A percentile compares a stretch with the other conserved stretches of the same genome.
These are phyloP conservation scores for Entomortierella chlamydospora DNA, from an alignment of 192 early-diverging fungal genomes.

Conservation along the genomic window DNA sequence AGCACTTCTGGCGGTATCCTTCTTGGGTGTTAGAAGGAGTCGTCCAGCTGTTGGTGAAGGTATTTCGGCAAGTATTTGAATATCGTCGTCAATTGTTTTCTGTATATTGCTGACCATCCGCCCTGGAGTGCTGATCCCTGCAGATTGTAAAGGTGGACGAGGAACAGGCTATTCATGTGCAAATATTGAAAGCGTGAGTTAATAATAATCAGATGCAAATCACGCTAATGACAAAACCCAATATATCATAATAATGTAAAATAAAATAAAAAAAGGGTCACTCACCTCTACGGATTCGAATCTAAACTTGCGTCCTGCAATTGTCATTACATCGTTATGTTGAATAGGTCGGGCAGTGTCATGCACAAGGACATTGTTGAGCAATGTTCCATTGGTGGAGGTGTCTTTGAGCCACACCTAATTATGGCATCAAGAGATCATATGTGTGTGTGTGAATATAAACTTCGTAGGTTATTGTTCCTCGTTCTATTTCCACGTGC, in stretches of 20 bases:
- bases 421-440: background rate
- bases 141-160: slow-evolving; percentile 3
- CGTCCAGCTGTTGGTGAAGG: slow-evolving; percentile 17
- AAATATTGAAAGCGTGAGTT: background rate
- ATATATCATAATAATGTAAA: background rate
- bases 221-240: no score
- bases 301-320: slow-evolving; percentile 43
- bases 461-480: no score
- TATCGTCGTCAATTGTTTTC: slow-evolving; percentile 15
- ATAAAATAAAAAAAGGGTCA: background rate
- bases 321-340: slow-evolving; percentile 39
- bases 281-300: slow-evolving; percentile 30
- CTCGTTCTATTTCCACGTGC: no score
- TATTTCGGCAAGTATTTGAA: slow-evolving; percentile 11
- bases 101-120: slow-evolving; percentile 14
- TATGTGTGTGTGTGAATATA: no score
- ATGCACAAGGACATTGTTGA: slow-evolving; percentile 42
- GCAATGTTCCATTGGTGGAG: slow-evolving; percentile 32
- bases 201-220: no score
- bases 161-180: slow-evolving; percentile 10
- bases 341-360: slow-evolving; percentile 30
- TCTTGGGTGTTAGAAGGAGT: slow-evolving; percentile 13
- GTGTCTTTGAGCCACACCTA: slow-evolving; percentile 49
- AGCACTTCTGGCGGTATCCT: slow-evolving; percentile 3
- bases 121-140: slow-evolving; percentile 11